These are phyloP conservation scores for Knufia petricola DNA, from an alignment of 2,329 filamentous ascomycete genomes.

Conservation along the genomic window DNA sequence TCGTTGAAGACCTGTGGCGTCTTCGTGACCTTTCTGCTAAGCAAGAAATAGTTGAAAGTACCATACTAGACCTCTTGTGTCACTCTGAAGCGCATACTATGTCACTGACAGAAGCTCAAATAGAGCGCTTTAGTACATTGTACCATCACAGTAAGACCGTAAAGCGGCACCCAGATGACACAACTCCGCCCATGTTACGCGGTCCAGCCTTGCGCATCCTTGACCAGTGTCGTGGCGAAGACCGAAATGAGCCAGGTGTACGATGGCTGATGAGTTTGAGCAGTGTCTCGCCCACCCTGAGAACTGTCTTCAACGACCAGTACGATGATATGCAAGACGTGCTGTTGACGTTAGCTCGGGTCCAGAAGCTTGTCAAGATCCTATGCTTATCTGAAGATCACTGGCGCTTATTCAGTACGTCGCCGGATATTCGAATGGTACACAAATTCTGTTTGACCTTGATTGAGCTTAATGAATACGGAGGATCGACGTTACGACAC, in stretches of 20 bases:
- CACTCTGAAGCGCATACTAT: constrained; percentile 26
- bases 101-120: constrained; percentile 42
- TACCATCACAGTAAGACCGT: constrained; percentile 59
- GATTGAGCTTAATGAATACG: neutral
- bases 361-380: constrained; percentile 15
- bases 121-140: constrained; percentile 61
- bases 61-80: constrained; percentile 18
- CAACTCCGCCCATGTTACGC: constrained; percentile 16
- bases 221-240: constrained; percentile 11
- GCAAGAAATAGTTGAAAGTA: constrained; percentile 64
- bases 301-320: constrained; percentile 10
- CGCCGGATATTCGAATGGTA: neutral
- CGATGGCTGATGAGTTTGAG: constrained; percentile 17
- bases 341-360: constrained; percentile 10
- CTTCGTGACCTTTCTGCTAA: constrained; percentile 62
- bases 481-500: neutral
- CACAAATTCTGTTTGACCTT: constrained; percentile 2
- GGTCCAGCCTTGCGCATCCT: constrained; percentile 15
- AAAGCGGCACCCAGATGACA: constrained; percentile 11
- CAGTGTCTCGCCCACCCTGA: constrained; percentile 14
- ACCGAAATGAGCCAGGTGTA: constrained; percentile 15
- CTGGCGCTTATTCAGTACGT: constrained; percentile 3
- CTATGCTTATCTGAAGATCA: constrained; percentile 1
- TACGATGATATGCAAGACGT: neutral
- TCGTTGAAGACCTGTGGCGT: constrained; percentile 76